phyloP scores from a whole-genome alignment of 371 early-diverging fungal species.

The Syncephalastrum monosporum region DNA sequence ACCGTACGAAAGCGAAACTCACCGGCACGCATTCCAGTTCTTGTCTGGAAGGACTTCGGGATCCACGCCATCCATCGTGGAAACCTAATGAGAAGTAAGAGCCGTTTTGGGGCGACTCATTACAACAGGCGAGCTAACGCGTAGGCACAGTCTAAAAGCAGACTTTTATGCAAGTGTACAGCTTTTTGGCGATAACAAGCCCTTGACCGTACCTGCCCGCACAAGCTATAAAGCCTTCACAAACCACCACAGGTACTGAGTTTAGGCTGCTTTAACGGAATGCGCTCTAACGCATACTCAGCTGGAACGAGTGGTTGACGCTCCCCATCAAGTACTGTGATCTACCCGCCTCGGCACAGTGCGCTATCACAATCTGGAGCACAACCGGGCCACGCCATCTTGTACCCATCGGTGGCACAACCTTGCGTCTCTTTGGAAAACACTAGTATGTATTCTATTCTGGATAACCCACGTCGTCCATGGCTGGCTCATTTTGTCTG shows the following conservation, averaged over 20 bases:
- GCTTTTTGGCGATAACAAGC: conserved; percentile 76
- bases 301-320: conserved; percentile 92
- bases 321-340: conserved; percentile 86
- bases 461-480: background rate
- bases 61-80: conserved; percentile 12
- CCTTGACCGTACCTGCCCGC: conserved; percentile 67
- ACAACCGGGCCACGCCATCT: conserved; percentile 73
- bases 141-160: conserved; percentile 30
- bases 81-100: conserved; percentile 13
- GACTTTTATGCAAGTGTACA: conserved; percentile 77
- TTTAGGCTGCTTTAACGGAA: conserved; percentile 81
- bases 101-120: background rate
- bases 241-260: conserved; percentile 50
- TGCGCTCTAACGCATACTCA: conserved; percentile 1
- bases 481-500: background rate
- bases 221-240: conserved; percentile 67
- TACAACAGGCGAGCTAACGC: background rate
- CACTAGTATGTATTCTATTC: conserved; percentile 54
- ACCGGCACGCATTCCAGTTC: conserved; percentile 18
- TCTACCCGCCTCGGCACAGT: conserved; percentile 72
- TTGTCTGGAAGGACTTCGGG: conserved; percentile 41
- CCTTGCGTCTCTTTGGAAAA: conserved; percentile 75
- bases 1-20: background rate
- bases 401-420: conserved; percentile 73
- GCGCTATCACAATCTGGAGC: conserved; percentile 83